Base-by-base conservation (phyloP, 2,329 filamentous ascomycete species). In the Ilyonectria destructans region DNA sequence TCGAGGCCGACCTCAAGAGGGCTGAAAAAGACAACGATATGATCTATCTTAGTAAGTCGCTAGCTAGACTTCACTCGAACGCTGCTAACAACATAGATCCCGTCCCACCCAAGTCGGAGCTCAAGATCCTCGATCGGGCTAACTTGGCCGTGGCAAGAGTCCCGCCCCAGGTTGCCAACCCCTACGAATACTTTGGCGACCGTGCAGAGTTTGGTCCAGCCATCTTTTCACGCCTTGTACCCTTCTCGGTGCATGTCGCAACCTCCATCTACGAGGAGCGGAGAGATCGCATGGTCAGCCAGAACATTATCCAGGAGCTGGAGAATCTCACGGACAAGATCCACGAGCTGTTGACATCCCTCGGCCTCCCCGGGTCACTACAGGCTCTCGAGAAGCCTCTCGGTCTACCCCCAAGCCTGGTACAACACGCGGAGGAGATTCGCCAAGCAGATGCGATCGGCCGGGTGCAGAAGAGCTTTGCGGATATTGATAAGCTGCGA, bases 1-100 rank as follows among this genome's bases (percentile, higher is more conserved):
- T 97, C 0, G 88, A 92, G 37, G 95, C 97, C 74, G 95, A 98
- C 72, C 77, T 99, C 72, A 97, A 97, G 82, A 87, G 96, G 54
- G 95, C 96, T 0, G 96, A 98, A 79, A 97, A 94, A 80, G 96
- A 99, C 78, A 99, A 99, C 73, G 96, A 99, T 79, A 86, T 97
- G 74, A 98, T 99, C 17, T 99, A 98, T 79, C 85, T 98, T 3
- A 89, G 91, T 91, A 82, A 73, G 88, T 81, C 3, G 6, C 4
- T 19, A 26, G 40, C 6, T 4, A 12, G 1, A 0, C 3, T 8
- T n/a, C n/a, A 31, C 1, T 2, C 9, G 23, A 29, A 0, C 48
- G 8, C 9, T 67, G 66, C 82, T 85, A 73, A 85, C 73, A n/a
- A 15, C 8, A 55, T 17, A 88, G 87, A 93, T 58, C 88, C 92